A percentile compares a stretch with the other conserved stretches of the same genome.
phyloP scores from a whole-genome alignment of 164 flowering plant genomes.

The Piper betle region DNA sequence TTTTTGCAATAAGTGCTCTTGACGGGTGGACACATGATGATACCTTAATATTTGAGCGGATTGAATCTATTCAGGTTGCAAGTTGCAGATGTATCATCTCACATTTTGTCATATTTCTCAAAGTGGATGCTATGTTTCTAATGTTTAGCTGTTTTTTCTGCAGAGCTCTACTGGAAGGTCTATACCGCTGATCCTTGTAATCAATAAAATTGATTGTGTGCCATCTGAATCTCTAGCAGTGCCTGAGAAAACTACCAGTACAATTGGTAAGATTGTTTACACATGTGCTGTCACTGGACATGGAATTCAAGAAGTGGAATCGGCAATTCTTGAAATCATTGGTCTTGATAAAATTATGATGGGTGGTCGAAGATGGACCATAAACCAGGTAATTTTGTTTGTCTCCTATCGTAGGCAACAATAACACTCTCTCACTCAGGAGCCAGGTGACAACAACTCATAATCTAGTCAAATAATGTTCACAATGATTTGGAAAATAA shows the following conservation, averaged over 20 bases:
- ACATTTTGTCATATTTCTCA: not conserved
- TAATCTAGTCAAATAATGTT: too few species aligned
- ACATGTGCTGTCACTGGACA: slow-evolving; percentile 88
- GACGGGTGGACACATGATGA: slow-evolving; percentile 94
- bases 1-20: slow-evolving; percentile 74
- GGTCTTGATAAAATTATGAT: slow-evolving; percentile 54
- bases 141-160: not conserved
- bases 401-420: too few species aligned
- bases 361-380: slow-evolving; percentile 79
- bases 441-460: too few species aligned
- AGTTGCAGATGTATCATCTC: not conserved
- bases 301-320: slow-evolving; percentile 65
- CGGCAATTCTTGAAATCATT: slow-evolving; percentile 48
- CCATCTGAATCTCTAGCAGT: slow-evolving; percentile 26
- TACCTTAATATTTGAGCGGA: slow-evolving; percentile 46
- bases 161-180: slow-evolving; percentile 39
- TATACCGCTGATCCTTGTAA: slow-evolving; percentile 60
- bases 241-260: slow-evolving; percentile 9
- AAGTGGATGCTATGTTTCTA: not conserved
- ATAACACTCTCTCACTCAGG: too few species aligned
- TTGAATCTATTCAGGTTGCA: slow-evolving; percentile 47
- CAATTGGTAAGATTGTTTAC: slow-evolving; percentile 42
- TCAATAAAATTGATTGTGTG: slow-evolving; percentile 79
- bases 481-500: too few species aligned
- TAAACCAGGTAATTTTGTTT: slow-evolving; percentile 99